Evolutionary conservation across 352 stramenopile species (phyloP).

Genomic region (Phytophthora syringae): DNA sequence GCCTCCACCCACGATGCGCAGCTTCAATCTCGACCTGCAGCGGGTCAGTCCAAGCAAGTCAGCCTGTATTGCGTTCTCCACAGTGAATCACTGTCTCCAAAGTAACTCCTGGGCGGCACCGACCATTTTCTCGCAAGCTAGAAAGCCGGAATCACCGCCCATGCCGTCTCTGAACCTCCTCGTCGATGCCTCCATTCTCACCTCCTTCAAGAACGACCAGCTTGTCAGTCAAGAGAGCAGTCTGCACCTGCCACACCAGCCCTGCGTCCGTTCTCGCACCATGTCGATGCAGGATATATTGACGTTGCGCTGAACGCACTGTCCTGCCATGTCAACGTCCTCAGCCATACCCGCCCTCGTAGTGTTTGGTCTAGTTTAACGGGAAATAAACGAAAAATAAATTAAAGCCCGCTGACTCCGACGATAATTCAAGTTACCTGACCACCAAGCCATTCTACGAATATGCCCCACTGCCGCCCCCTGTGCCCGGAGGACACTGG

Average conservation of each 20-base stretch:
- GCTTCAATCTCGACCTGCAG: constrained; percentile 61
- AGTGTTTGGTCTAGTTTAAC: constrained; percentile 27
- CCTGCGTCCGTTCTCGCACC: constrained; percentile 33
- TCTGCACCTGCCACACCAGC: constrained; percentile 10
- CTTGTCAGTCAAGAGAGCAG: constrained; percentile 15
- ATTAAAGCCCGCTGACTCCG: constrained; percentile 18
- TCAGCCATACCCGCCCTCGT: constrained; percentile 15
- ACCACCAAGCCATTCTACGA: constrained; percentile 42
- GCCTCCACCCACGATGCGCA: constrained; percentile 39
- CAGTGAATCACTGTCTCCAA: constrained; percentile 13
- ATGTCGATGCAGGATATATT: constrained; percentile 86
- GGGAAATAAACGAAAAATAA: constrained; percentile 35
- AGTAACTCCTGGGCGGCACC: constrained; percentile 30
- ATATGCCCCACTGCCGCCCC: constrained; percentile 65
- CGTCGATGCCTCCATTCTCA: constrained; percentile 74
- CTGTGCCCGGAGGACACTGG: constrained; percentile 83
- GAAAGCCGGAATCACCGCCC: constrained; percentile 9
- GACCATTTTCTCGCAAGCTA: constrained; percentile 10
- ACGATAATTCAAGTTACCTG: constrained; percentile 17
- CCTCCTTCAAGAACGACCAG: constrained; percentile 62
- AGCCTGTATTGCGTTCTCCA: constrained; percentile 9
- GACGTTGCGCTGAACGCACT: constrained; percentile 37
- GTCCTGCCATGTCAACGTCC: constrained; percentile 1
- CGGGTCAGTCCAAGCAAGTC: constrained; percentile 50
- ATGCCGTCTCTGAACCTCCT: constrained; percentile 76